Evolutionary conservation across 495 filamentous ascomycete species (phyloP), one percentile per base, ranked within the genome.

Genomic region (Penicillium riverlandense): DNA sequence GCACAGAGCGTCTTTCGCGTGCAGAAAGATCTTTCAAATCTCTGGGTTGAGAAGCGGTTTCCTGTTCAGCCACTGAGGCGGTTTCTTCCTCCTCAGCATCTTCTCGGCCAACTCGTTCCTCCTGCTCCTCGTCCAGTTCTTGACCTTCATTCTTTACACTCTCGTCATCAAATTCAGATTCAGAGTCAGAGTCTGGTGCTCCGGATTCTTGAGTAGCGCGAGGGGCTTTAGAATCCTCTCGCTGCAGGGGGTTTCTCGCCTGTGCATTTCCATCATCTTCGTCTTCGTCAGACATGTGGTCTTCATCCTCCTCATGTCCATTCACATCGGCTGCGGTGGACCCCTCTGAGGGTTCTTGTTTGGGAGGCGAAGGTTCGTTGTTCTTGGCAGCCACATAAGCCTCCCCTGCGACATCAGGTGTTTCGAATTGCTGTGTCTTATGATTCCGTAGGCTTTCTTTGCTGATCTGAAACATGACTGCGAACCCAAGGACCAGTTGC

Each of bases 401-500:
- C 9, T 44, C 40, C n/a, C 41, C 38, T 5, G 50, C 48, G 49
- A 78, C 75, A 28, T 58, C 60, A 15, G 47, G 45, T 5, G 42
- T 34, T 38, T 82, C 75, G 34, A 87, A 48, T 35, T 84, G 74
- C 60, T 83, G 88, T 29, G 22, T 22, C 4, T 82, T 74, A 66
- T 96, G 90, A 39, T 80, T 83, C 27, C 70, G 74, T 54, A 87
- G 86, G 57, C 89, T 95, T 47, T 92, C 85, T 48, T 95, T 87
- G 55, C 88, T 95, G 42, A 98, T 77, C 59, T 78, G 84, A 60
- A 92, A 98, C 61, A 95, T 69, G 34, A 96, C 75, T 4, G 77
- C 89, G 58, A 96, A 87, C 0, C 92, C 92, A 34, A 98, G 71
- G 30, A 95, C 69, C 30, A 97, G 69, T 54, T 91, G 88, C 8